Evolutionary conservation across 2,329 filamentous ascomycete genomes (phyloP), one percentile per base, ranked within the genome.

Genomic region (Penicillium sp.): DNA sequence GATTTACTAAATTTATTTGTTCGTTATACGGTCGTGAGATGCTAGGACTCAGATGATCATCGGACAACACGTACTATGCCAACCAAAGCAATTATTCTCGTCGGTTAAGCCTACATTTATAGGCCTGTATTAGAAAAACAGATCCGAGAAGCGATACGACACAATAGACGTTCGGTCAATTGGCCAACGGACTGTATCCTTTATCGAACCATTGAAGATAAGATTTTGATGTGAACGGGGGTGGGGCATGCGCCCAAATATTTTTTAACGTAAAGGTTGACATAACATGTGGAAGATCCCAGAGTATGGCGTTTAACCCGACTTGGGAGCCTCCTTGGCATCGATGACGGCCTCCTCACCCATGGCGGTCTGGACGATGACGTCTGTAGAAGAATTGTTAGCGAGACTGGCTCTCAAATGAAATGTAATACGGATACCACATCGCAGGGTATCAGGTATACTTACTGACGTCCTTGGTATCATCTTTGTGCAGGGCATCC

Each of bases 381-480:
- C 89, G 81, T 92, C 92, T 96, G 55, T 29, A 56, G 22, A 54
- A 24, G 14, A 16, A 16, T 39, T 26, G 44, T 60, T 53, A 62
- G 58, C 43, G 4, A 24, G 14, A 26, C 10, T 35, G 11, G 13
- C 3, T 37, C 31, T 21, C 3, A 9, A n/a, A 24, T 16, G 10
- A 27, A 6, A 35, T 14, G n/a, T 11, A 3, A 24, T 2, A 9
- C 14, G 3, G 1, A 22, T 27, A 11, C 19, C 7, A 24, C 22
- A 11, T 45, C 54, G 21, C n/a, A 21, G n/a, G 14, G 13, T 10
- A n/a, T 33, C 16, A 13, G 48, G 5, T 27, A 14, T 53, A 86
- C 92, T 87, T 84, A 96, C 93, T 93, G 80, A 87, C 90, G 73
- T 97, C 93, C 84, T 96, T 97, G 80, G 87, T 89, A n/a, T 96